Percentiles rank a stretch among this genome's conserved stretches.
Conservation (phyloP, 1,139 yeast species). For the Geotrichum cucujoidarum region DNA sequence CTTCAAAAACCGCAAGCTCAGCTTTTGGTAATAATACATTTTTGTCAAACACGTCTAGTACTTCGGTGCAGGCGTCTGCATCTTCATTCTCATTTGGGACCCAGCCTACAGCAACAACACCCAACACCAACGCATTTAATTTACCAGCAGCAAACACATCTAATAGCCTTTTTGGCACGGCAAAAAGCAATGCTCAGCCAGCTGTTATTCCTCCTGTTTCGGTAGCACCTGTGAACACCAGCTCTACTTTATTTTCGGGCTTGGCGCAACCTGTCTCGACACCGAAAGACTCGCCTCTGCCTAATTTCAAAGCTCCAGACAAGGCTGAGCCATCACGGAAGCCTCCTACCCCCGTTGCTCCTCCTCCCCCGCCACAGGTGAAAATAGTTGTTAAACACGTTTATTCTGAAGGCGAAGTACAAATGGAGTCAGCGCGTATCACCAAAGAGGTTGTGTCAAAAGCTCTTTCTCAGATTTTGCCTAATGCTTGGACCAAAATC, state of each 20-base stretch:
- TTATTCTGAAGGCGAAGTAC: conserved; percentile 14
- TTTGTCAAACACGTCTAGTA: neutral
- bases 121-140: neutral
- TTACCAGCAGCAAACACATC: no score
- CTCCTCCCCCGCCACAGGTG: conserved; percentile 10
- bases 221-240: no score
- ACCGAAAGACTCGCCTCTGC: neutral
- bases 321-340: neutral
- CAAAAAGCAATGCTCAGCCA: no score
- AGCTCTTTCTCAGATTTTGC: conserved; percentile 2
- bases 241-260: neutral
- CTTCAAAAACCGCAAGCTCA: no score
- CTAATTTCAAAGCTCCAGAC: neutral
- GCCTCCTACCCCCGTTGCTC: neutral
- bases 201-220: no score
- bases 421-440: conserved; percentile 6
- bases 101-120: neutral
- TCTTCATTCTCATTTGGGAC: conserved; percentile 8
- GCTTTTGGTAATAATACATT: no score
- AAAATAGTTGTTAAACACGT: conserved; percentile 22
- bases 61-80: neutral
- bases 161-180: neutral
- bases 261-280: neutral
- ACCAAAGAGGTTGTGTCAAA: conserved; percentile 8
- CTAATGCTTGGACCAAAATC: conserved; percentile 8